A percentile compares a stretch with the other conserved stretches of the same genome.
Conservation (phyloP, 441 rosid genomes). For the Gossypium trilobum region DNA sequence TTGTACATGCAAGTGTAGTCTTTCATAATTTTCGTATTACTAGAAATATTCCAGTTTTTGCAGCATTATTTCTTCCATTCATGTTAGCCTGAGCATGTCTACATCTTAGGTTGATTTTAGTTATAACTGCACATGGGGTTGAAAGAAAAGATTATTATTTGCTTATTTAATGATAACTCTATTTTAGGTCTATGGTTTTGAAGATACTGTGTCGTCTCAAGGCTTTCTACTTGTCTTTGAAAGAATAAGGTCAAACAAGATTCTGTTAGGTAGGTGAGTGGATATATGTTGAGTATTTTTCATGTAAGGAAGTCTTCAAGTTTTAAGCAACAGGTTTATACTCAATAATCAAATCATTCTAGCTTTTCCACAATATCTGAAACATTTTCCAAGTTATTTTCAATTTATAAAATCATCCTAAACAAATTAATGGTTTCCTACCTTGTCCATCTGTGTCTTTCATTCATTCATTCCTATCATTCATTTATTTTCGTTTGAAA, state of each 20-base stretch:
- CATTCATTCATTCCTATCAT: not conserved
- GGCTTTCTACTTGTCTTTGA: constrained; percentile 1
- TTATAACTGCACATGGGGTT: not conserved
- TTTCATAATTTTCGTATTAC: constrained; percentile 4
- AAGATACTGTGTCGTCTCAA: not conserved
- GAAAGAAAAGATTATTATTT: not conserved
- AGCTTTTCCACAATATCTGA: not conserved
- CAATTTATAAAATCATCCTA: not conserved
- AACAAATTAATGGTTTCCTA: not conserved
- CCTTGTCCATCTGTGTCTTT: not conserved
- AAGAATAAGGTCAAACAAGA: not conserved
- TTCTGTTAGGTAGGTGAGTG: not conserved
- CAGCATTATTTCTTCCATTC: not conserved
- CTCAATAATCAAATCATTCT: not conserved
- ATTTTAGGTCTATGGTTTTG: not conserved
- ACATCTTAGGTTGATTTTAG: not conserved
- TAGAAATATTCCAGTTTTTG: not conserved
- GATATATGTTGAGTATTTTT: not conserved
- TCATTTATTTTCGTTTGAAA: not conserved
- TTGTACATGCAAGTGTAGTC: not conserved
- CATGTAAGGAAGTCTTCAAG: not conserved
- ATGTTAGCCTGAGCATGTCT: not conserved
- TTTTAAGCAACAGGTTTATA: not conserved
- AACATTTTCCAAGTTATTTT: not conserved
- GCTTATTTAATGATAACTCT: not conserved